Evolutionary conservation across 495 filamentous ascomycete species (phyloP).

Genomic region (Trichocladium uniseriatum): DNA sequence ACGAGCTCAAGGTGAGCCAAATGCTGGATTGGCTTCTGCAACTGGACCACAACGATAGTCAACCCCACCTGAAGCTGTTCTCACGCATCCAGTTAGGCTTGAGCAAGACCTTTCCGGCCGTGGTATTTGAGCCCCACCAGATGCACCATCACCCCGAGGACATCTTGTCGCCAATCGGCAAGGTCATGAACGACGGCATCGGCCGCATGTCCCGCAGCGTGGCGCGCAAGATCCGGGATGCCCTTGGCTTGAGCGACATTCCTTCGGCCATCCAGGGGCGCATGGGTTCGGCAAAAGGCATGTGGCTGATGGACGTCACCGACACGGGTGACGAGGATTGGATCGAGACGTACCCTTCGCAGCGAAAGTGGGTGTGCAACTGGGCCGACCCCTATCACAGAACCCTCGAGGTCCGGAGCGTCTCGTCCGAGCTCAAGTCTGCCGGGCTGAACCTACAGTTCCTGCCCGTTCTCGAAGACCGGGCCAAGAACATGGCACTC

Average conservation of each 20-base stretch:
- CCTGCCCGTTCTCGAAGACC: constrained; percentile 63
- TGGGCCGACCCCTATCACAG: constrained; percentile 37
- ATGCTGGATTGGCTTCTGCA: constrained; percentile 40
- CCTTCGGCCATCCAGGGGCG: constrained; percentile 75
- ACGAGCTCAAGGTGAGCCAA: constrained; percentile 21
- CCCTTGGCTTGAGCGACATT: constrained; percentile 48
- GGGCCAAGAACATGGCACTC: constrained; percentile 40
- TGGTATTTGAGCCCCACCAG: constrained; percentile 29
- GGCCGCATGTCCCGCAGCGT: constrained; percentile 58
- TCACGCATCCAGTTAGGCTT: constrained; percentile 39
- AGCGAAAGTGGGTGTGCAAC: constrained; percentile 67
- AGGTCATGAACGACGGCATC: constrained; percentile 78
- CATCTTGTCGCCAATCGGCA: constrained; percentile 26
- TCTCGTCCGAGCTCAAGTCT: constrained; percentile 50
- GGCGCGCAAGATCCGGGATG: constrained; percentile 50
- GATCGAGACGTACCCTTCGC: constrained; percentile 73
- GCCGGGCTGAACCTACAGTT: constrained; percentile 70
- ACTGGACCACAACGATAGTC: constrained; percentile 27
- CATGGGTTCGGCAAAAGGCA: constrained; percentile 76
- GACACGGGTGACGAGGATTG: constrained; percentile 43
- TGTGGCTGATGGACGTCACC: constrained; percentile 68
- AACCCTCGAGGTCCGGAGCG: constrained; percentile 66
- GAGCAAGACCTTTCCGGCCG: constrained; percentile 33
- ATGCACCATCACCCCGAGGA: constrained; percentile 27
- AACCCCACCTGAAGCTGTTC: constrained; percentile 30